Conservation (phyloP, 2,329 filamentous ascomycete genomes). For the Talaromyces albobiverticillius region DNA sequence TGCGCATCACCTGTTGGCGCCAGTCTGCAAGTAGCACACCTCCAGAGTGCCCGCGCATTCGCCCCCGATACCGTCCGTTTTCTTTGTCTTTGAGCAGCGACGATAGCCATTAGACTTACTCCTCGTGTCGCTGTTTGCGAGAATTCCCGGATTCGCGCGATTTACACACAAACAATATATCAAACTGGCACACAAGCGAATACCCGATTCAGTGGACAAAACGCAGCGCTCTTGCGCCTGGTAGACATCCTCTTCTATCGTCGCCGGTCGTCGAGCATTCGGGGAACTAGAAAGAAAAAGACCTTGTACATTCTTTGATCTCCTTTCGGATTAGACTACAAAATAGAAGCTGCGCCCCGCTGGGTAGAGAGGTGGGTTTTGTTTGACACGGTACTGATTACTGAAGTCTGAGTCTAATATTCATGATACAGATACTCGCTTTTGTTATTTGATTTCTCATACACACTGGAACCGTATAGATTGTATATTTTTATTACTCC, state of each 20-base stretch:
- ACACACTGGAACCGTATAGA: constrained; percentile 3
- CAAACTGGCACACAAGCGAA: not conserved
- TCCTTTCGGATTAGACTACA: constrained; percentile 4
- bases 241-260: constrained; percentile 3
- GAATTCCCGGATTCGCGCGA: not conserved
- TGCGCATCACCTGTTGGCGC: constrained; percentile 15
- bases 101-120: not conserved
- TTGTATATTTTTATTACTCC: constrained; percentile 1
- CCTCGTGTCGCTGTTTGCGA: not conserved
- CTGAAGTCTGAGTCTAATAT: not conserved
- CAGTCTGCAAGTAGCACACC: constrained; percentile 14
- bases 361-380: constrained; percentile 10
- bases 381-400: not conserved
- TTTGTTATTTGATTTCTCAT: not conserved
- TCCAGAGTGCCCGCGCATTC: constrained; percentile 6
- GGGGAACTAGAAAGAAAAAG: constrained; percentile 3
- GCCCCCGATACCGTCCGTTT: constrained; percentile 9
- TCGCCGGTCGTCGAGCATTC: constrained; percentile 14
- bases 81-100: constrained; percentile 1
- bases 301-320: constrained; percentile 12
- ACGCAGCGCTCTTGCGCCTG: not conserved
- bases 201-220: not conserved
- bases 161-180: constrained; percentile 1
- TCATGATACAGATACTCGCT: constrained; percentile 2
- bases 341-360: constrained; percentile 11